These are phyloP conservation scores for Ceratorhiza oryzae-sativae DNA, from an alignment of 1,284 basidiomycete species.

Conservation along the genomic window DNA sequence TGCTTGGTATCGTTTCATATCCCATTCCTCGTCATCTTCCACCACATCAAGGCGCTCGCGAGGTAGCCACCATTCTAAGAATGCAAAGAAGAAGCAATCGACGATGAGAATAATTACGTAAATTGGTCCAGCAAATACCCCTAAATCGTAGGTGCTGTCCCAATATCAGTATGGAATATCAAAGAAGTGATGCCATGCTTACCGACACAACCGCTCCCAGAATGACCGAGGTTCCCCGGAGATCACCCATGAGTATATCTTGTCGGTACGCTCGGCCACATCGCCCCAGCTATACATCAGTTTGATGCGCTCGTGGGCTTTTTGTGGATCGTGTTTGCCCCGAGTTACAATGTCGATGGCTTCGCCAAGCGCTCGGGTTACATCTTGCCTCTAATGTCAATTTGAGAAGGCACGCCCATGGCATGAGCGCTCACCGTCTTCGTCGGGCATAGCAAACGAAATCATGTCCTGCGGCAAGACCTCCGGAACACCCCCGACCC, in stretches of 20 bases:
- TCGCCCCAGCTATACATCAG: conserved; percentile 89
- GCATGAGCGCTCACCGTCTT: conserved; percentile 61
- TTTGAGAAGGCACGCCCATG: not conserved
- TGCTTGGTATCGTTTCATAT: conserved; percentile 51
- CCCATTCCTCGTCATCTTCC: conserved; percentile 58
- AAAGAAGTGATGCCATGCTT: conserved; percentile 43
- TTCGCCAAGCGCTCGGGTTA: conserved; percentile 81
- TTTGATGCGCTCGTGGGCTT: conserved; percentile 80
- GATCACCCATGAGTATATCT: conserved; percentile 79
- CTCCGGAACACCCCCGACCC: conserved; percentile 96
- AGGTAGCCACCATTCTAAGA: conserved; percentile 80
- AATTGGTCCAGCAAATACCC: conserved; percentile 76
- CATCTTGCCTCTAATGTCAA: conserved; percentile 56
- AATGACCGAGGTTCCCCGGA: conserved; percentile 65
- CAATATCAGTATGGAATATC: conserved; percentile 17
- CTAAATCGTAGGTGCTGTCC: conserved; percentile 70
- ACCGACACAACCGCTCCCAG: conserved; percentile 77
- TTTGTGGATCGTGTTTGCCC: conserved; percentile 76
- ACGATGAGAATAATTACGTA: conserved; percentile 81
- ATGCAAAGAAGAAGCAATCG: conserved; percentile 77
- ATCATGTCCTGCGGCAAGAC: conserved; percentile 94
- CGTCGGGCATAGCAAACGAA: conserved; percentile 90
- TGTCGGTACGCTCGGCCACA: conserved; percentile 82
- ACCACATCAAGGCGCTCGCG: conserved; percentile 63
- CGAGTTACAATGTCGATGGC: conserved; percentile 76